These are phyloP conservation scores for Pleoardoris graminearum DNA, from an alignment of 2,329 filamentous ascomycete genomes.

Conservation along the genomic window DNA sequence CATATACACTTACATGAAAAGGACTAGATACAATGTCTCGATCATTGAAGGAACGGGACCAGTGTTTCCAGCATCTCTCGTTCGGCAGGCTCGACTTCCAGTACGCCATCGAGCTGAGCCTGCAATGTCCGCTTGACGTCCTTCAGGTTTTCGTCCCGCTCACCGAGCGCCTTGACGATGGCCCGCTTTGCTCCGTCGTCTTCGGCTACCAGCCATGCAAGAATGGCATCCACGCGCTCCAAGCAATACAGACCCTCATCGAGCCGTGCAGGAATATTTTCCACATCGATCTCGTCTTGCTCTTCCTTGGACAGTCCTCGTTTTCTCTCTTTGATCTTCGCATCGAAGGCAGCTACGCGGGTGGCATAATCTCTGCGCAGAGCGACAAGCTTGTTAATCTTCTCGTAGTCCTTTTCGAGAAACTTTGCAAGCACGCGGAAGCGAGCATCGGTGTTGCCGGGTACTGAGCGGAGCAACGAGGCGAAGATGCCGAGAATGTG, in stretches of 20 bases:
- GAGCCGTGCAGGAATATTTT: conserved; percentile 74
- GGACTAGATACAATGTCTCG: background rate
- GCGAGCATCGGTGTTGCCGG: conserved; percentile 73
- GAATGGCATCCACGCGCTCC: conserved; percentile 79
- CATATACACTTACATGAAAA: background rate
- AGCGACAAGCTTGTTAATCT: conserved; percentile 71
- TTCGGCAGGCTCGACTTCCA: conserved; percentile 56
- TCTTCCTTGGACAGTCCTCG: conserved; percentile 60
- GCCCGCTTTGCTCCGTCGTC: conserved; percentile 73
- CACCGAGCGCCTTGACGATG: conserved; percentile 66
- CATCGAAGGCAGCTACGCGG: conserved; percentile 65
- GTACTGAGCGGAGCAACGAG: conserved; percentile 77
- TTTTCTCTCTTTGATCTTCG: conserved; percentile 63
- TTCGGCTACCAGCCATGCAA: conserved; percentile 92
- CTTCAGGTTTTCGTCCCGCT: conserved; percentile 67
- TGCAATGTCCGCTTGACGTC: conserved; percentile 69
- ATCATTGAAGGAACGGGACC: conserved; percentile 34
- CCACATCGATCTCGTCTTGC: conserved; percentile 64
- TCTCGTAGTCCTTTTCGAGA: conserved; percentile 91
- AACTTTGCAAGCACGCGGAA: conserved; percentile 92
- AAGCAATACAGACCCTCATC: conserved; percentile 84
- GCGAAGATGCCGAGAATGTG: conserved; percentile 85
- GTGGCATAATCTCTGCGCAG: conserved; percentile 72
- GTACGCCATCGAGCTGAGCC: conserved; percentile 65
- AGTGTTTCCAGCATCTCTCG: conserved; percentile 70